Conservation (phyloP, 768 basidiomycete species). For the Boletales sp. region DNA sequence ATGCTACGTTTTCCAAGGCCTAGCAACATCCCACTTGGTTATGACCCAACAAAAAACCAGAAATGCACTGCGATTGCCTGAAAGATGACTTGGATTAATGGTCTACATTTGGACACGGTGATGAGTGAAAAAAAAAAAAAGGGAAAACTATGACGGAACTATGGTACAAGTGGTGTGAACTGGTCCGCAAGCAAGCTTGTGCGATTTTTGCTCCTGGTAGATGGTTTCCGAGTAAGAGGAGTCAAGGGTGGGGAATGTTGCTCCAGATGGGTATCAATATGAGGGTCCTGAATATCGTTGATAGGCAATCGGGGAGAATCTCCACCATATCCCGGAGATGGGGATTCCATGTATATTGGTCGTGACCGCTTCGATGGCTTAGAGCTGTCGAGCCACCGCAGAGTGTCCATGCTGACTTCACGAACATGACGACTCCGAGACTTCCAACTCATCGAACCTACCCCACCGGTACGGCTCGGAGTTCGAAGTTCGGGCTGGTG, state of each 20-base stretch:
- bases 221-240: conserved; percentile 67
- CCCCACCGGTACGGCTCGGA: conserved; percentile 37
- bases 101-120: too few relatives aligned
- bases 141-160: conserved; percentile 3
- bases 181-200: conserved; percentile 40
- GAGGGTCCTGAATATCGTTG: conserved; percentile 33
- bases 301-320: conserved; percentile 23
- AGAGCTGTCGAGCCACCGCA: conserved; percentile 71
- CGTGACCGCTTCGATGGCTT: conserved; percentile 54
- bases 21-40: too few relatives aligned
- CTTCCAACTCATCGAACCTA: conserved; percentile 53
- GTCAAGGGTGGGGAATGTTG: conserved; percentile 31
- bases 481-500: conserved; percentile 33
- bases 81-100: too few relatives aligned
- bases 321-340: conserved; percentile 30
- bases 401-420: conserved; percentile 52
- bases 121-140: too few relatives aligned
- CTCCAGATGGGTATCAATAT: conserved; percentile 37
- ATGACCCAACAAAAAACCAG: too few relatives aligned
- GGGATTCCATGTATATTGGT: conserved; percentile 32
- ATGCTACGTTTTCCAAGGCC: too few relatives aligned
- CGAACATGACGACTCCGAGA: conserved; percentile 58
- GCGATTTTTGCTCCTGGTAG: conserved; percentile 52
- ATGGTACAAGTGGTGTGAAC: conserved; percentile 14
- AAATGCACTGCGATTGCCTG: too few relatives aligned